Evolutionary conservation across 2,329 filamentous ascomycete species (phyloP).

Genomic region (Aspergillus ibericus): DNA sequence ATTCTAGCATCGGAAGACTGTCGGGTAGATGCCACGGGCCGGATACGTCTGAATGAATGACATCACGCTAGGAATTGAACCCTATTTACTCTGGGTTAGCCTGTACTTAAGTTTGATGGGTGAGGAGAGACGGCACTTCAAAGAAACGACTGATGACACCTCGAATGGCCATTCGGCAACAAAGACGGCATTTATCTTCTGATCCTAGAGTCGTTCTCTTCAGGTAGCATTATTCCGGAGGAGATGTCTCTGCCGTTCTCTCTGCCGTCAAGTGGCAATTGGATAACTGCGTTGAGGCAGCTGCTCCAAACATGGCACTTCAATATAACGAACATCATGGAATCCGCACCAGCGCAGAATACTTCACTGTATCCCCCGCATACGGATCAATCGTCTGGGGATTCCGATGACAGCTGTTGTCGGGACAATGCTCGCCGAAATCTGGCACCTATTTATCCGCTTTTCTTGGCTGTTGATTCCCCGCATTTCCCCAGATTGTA

Average conservation of each 20-base stretch:
- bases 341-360: not conserved
- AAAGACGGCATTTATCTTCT: not conserved
- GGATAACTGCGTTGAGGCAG: too few species aligned
- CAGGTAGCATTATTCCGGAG: not conserved
- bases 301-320: too few species aligned
- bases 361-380: not conserved
- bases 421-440: not conserved
- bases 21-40: not conserved
- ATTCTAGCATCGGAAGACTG: not conserved
- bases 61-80: not conserved
- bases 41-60: not conserved
- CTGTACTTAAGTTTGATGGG: not conserved
- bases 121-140: not conserved
- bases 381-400: not conserved
- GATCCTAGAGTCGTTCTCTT: not conserved
- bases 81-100: not conserved
- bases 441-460: not conserved
- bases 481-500: constrained; percentile 14
- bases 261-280: too few species aligned
- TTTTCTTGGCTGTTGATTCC: constrained; percentile 11
- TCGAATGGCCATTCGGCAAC: not conserved
- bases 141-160: not conserved
- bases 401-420: not conserved
- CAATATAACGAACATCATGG: too few species aligned
- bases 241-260: not conserved